These are phyloP conservation scores for Periconia digitata DNA, from an alignment of 2,329 filamentous ascomycete species.

Conservation along the genomic window DNA sequence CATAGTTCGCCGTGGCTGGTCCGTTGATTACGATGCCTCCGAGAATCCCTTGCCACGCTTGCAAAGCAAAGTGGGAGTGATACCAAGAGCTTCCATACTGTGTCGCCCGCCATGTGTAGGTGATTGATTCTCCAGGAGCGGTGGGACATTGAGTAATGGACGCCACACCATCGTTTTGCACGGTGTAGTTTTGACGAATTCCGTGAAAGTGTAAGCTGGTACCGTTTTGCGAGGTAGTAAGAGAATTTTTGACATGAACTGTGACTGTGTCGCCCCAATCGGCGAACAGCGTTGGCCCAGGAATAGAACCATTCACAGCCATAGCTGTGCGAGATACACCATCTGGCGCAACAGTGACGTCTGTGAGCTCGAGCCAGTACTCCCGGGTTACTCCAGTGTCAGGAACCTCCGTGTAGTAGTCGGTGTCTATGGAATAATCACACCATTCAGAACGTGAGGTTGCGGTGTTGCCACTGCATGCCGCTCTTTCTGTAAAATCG, in stretches of 20 bases:
- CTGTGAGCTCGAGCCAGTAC: constrained; percentile 48
- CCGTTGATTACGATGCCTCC: constrained; percentile 47
- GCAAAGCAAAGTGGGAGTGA: constrained; percentile 46
- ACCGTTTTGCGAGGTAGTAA: constrained; percentile 29
- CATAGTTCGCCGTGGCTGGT: constrained; percentile 44
- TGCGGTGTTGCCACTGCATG: constrained; percentile 36
- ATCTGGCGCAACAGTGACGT: constrained; percentile 53
- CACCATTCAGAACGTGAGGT: constrained; percentile 45
- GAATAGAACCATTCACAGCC: constrained; percentile 47
- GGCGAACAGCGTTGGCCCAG: constrained; percentile 48
- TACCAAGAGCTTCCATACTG: constrained; percentile 49
- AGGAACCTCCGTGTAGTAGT: constrained; percentile 55
- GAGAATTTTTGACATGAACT: constrained; percentile 39
- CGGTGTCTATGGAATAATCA: constrained; percentile 53
- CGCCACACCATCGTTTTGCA: constrained; percentile 31
- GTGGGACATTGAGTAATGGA: constrained; percentile 39
- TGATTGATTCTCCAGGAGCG: constrained; percentile 23
- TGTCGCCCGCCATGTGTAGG: constrained; percentile 39
- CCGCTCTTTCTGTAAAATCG: constrained; percentile 5
- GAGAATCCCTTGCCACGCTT: constrained; percentile 45
- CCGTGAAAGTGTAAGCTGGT: constrained; percentile 38
- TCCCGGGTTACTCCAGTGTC: constrained; percentile 58
- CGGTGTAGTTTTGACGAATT: constrained; percentile 34
- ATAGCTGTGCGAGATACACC: constrained; percentile 49
- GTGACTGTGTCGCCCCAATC: constrained; percentile 44